Base-by-base conservation (phyloP, 495 filamentous ascomycete genomes). In the Hypoxylon trugodes region DNA sequence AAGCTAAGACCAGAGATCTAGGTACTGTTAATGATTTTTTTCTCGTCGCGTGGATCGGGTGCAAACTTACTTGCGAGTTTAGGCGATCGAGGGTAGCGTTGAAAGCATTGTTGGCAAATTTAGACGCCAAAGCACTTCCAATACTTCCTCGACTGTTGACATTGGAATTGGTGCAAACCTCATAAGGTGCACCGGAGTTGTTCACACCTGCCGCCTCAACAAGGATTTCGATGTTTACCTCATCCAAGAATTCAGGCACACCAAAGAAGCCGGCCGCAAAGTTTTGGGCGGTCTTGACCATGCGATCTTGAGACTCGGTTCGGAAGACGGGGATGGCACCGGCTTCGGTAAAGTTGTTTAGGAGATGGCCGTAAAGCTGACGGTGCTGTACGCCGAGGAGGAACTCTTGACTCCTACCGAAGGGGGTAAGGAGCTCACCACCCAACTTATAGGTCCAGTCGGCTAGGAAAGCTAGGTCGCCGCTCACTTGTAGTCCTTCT, bases 371-470 rank as follows among this genome's bases (percentile, higher is more conserved):
- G 58, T 81, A 81, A 6, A 79, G 74, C 26, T 74, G 71, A 6
- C 79, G 74, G 50, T 81, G 73, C 18, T 76, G 71, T 10, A 73
- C 53, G 9, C 77, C 77, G 26, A 76, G 77, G 4, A 71, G 66
- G 52, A 76, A 77, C 18, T 73, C 64, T 48, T 73, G 68, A 38
- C 68, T 62, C 15, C 70, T 55, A 19, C 70, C 70, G 36, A 73
- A 73, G 3, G 82, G 81, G 1, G 81, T 80, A 1, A 87, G 76
- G 22, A 85, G 79, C 54, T 85, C 80, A 5, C 72, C 76, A 25
- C 83, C 83, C 12, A 82, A 73, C 26, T 70, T 73, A 66, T 85
- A 85, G n/a, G 73, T 75, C 79, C 78, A 86, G 40, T 65, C 65
- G 13, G 84, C 80, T 21, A 86, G 41, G 37, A 86, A 86, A 4